Percentiles rank a stretch among this genome's conserved stretches.
phyloP scores from a whole-genome alignment of 768 basidiomycete species.

The Suillus sp. region DNA sequence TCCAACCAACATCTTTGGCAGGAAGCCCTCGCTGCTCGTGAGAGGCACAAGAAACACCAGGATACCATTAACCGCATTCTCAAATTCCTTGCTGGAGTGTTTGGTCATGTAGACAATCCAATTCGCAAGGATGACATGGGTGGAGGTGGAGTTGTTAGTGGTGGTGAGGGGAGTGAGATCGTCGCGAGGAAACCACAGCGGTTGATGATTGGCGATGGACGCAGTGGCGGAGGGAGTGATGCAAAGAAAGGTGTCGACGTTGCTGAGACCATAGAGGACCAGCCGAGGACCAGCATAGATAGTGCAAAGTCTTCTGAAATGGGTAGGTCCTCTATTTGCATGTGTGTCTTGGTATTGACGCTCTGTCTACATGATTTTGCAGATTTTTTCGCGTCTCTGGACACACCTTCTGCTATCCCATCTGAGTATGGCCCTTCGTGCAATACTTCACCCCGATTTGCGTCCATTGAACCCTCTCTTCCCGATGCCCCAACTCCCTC shows the following conservation, averaged over 20 bases:
- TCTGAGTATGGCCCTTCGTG: conserved; percentile 32
- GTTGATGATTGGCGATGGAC: conserved; percentile 67
- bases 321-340: conserved; percentile 13
- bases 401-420: conserved; percentile 45
- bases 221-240: conserved; percentile 24
- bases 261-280: conserved; percentile 45
- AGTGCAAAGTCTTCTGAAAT: conserved; percentile 24
- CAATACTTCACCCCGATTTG: conserved; percentile 26
- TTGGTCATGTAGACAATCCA: conserved; percentile 56
- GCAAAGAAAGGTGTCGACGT: conserved; percentile 37
- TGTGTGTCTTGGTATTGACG: conserved; percentile 11
- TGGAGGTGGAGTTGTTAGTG: conserved; percentile 38
- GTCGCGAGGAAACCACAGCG: conserved; percentile 53
- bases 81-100: conserved; percentile 92
- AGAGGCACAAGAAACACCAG: conserved; percentile 88
- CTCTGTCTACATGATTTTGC: neutral
- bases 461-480: conserved; percentile 29
- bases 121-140: conserved; percentile 37
- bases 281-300: conserved; percentile 32
- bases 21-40: conserved; percentile 77
- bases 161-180: conserved; percentile 6
- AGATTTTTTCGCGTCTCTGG: conserved; percentile 48
- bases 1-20: conserved; percentile 93
- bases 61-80: conserved; percentile 96
- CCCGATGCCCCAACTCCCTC: conserved; percentile 21